Evolutionary conservation across 2,329 filamentous ascomycete genomes (phyloP), one percentile per base, ranked within the genome.

Genomic region (Blumeria graminis): DNA sequence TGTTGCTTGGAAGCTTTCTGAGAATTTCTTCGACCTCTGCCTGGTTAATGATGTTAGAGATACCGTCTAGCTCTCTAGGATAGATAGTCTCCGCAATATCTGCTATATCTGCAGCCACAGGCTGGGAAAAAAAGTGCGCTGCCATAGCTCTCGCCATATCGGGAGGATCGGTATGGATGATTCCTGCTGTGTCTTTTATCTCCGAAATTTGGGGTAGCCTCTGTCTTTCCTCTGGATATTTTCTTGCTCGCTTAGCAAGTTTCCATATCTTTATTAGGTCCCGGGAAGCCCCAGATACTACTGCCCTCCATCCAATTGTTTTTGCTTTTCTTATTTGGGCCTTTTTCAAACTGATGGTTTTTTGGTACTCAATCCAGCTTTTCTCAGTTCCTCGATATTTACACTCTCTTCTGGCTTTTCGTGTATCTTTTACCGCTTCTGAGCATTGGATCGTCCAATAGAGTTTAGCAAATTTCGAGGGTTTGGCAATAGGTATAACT

Each of bases 291-390:
- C 32, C 52, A 9, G 52, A 55, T 22, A 43, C 52, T 33, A 10
- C 38, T 55, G 52, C 52, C 52, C n/a, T 55, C 52, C 16, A 55
- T 55, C 18, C 51, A 54, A 54, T 36, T 1, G 14, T 54, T 28
- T 54, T 54, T 33, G 11, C 33, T 35, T 38, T 54, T 54, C 39
- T 34, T 8, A 39, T 39, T 38, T 54, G 34, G 16, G 51, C 33
- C 33, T 54, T 54, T 54, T 54, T 54, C 10, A 14, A 18, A 28
- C 34, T 54, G 3, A 22, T 54, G 14, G 33, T 18, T 54, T 38
- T 54, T 14, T 36, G 51, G 34, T 39, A 54, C 9, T 38, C 34
- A 18, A 54, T 7, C 34, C 34, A 54, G 33, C n/a, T 54, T 18
- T 54, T 35, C 28, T 54, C 51, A 22, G 51, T 54, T 6, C 51